phyloP scores from a whole-genome alignment of 2,329 filamentous ascomycete species.

The Curvularia eragrostidis region DNA sequence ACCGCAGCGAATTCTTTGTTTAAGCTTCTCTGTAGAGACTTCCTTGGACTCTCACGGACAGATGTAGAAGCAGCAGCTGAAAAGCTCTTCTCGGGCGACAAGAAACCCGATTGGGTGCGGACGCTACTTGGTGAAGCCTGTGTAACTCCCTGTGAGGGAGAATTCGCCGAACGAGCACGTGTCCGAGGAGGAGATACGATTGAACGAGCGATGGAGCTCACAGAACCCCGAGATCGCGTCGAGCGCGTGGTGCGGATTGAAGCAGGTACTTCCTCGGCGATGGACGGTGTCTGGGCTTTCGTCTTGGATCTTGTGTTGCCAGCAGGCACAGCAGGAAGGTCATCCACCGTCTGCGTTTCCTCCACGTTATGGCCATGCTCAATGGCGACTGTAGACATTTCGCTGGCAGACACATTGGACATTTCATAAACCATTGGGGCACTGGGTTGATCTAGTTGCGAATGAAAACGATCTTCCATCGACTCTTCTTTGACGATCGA shows the following conservation, averaged over 20 bases:
- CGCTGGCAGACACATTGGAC: background rate
- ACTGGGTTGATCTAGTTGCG: constrained; percentile 14
- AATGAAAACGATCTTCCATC: constrained; percentile 32
- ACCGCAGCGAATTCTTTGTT: constrained; percentile 15
- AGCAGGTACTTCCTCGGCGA: constrained; percentile 21
- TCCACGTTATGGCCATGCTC: constrained; percentile 32
- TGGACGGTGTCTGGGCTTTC: constrained; percentile 33
- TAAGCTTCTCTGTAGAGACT: constrained; percentile 19
- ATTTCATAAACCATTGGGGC: background rate
- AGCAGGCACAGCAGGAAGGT: constrained; percentile 35
- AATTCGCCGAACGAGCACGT: constrained; percentile 27
- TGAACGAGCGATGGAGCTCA: constrained; percentile 23
- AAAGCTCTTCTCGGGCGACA: constrained; percentile 27
- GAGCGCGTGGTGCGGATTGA: constrained; percentile 25
- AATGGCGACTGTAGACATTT: constrained; percentile 28
- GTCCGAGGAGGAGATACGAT: constrained; percentile 29
- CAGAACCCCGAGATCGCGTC: constrained; percentile 26
- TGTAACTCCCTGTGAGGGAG: constrained; percentile 24
- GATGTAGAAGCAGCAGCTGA: background rate
- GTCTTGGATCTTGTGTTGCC: constrained; percentile 44
- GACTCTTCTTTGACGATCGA: constrained; percentile 42
- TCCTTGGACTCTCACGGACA: constrained; percentile 21
- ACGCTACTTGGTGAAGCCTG: constrained; percentile 39
- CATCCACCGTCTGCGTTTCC: constrained; percentile 27
- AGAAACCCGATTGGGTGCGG: constrained; percentile 37